Conservation (phyloP, 2,329 filamentous ascomycete genomes). For the Neoarthrinium moseri region DNA sequence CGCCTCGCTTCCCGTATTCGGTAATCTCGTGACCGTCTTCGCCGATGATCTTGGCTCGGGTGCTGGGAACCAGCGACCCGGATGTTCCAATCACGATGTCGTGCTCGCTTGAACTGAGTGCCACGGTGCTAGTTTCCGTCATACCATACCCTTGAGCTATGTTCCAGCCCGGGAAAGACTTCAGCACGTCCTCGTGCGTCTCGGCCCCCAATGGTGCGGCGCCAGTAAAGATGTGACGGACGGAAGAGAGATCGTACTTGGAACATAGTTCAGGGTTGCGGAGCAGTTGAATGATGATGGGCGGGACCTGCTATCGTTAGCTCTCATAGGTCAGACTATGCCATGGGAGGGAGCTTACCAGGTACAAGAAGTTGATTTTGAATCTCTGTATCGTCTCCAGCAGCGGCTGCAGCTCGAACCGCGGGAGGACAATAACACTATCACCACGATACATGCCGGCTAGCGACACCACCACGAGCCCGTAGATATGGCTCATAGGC, state of each 20-base stretch:
- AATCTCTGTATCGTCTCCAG: constrained; percentile 63
- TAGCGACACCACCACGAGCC: constrained; percentile 69
- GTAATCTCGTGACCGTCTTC: constrained; percentile 70
- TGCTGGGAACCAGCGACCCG: constrained; percentile 66
- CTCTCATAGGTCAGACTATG: no score
- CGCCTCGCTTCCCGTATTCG: constrained; percentile 66
- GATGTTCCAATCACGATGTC: constrained; percentile 73
- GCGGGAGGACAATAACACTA: constrained; percentile 66
- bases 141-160: constrained; percentile 73
- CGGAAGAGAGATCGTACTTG: constrained; percentile 70
- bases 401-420: constrained; percentile 67
- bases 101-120: constrained; percentile 55
- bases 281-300: constrained; percentile 76
- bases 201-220: constrained; percentile 77
- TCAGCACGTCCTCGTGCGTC: constrained; percentile 56
- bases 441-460: constrained; percentile 68
- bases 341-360: constrained; percentile 49
- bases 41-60: constrained; percentile 65
- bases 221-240: constrained; percentile 67
- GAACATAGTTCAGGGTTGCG: constrained; percentile 60
- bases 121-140: constrained; percentile 75
- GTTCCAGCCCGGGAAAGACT: constrained; percentile 47
- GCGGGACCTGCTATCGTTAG: constrained; percentile 62
- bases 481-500: constrained; percentile 78
- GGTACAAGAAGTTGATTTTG: constrained; percentile 63